Percentiles rank a stretch among this genome's conserved stretches.
Evolutionary conservation across 441 rosid species (phyloP).

Genomic region (Cnidoscolus chayamansa): DNA sequence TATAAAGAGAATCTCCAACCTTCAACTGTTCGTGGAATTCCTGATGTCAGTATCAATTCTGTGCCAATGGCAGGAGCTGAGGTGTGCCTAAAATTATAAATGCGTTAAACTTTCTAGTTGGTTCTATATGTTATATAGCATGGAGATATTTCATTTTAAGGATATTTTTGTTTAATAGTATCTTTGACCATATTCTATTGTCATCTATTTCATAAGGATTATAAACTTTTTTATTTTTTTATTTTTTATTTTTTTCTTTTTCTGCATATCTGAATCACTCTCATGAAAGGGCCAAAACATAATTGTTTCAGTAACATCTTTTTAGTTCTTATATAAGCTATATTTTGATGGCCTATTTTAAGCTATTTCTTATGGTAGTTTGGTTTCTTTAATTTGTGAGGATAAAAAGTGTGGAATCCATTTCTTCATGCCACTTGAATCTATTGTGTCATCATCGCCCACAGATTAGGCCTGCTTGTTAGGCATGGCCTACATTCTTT

Average conservation of each 20-base stretch:
- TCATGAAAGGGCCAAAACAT: background rate
- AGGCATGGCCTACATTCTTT: background rate
- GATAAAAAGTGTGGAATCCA: background rate
- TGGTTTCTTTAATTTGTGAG: background rate
- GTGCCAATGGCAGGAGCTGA: slow-evolving; percentile 47
- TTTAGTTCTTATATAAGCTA: background rate
- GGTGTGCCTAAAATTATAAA: slow-evolving; percentile 36
- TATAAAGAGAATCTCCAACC: slow-evolving; percentile 89
- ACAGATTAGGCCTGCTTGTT: background rate
- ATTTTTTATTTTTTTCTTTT: background rate
- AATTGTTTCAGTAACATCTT: background rate
- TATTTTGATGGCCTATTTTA: background rate
- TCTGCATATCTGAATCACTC: background rate
- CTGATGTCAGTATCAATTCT: slow-evolving; percentile 88
- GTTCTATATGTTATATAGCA: background rate
- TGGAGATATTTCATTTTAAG: background rate
- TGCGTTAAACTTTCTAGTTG: background rate
- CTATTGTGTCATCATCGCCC: background rate
- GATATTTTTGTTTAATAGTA: background rate
- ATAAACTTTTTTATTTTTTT: too few species aligned
- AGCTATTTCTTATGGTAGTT: background rate
- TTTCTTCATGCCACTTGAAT: too few species aligned
- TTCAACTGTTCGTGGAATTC: slow-evolving; percentile 89
- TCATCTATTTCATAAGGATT: background rate
- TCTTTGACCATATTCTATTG: slow-evolving; percentile 1